Base-by-base conservation (phyloP, 2,329 filamentous ascomycete species). In the Hortaea werneckii region DNA sequence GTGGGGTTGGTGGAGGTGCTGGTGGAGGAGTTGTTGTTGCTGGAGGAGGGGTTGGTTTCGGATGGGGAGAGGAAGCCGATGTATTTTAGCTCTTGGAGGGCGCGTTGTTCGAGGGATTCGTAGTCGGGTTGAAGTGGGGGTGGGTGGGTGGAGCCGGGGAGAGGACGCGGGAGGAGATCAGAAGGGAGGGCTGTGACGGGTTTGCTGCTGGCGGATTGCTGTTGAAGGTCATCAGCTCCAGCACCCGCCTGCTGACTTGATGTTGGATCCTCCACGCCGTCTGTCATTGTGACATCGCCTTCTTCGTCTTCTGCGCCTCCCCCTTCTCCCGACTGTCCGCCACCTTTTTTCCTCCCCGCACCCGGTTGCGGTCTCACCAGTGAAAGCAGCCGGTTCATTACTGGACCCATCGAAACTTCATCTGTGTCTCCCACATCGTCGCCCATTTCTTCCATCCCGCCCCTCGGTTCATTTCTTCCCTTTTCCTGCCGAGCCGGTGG, bases 371-470 rank as follows among this genome's bases (percentile, higher is more conserved):
- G 87, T 12, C 90, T 81, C 60, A 96, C 76, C 5, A 86, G 78
- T 45, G 86, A 81, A 39, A 95, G 73, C 11, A 98, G 69, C 5
- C 92, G 83, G 13, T 85, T 80, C 26, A 94, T 73, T n/a, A 95
- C 70, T 0, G 92, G 92, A 0, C 88, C 89, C 42, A 88, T 81
- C 0, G 89, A 95, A 13, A 98, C 72, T 55, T 90, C 84, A 57
- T 95, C 89, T 1, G 86, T 92, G 63, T 94, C 88, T 37, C 82
- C 81, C n/a, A 85, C 76, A 10, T 87, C 82, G 58, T 98, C 92
- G 44, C 82, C 83, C 71, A 98, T 80, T 52, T 86, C 79, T 35
- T 96, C 90, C 45, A 95, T 87, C 52, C 70, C 85, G 20, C 92
- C 90, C 35, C 89, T 82, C 1, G 89, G 76, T 56, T 92, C 83